Conservation (phyloP, 768 basidiomycete genomes). For the Guyanaporus albipodus region DNA sequence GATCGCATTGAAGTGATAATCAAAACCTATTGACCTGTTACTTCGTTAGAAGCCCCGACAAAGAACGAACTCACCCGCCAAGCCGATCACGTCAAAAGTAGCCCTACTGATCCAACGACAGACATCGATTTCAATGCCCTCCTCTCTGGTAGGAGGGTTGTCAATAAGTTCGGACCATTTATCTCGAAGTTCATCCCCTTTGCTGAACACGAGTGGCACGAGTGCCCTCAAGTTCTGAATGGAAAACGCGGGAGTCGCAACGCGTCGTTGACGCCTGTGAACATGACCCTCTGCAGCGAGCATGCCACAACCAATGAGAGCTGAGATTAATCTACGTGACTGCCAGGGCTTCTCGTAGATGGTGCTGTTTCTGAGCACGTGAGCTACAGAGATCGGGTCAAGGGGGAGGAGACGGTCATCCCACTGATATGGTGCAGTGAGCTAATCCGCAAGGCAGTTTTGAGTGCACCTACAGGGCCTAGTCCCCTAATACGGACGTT, state of each 20-base stretch:
- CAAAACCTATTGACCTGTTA: conserved; percentile 57
- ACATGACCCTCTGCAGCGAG: conserved; percentile 72
- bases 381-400: conserved; percentile 69
- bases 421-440: conserved; percentile 45
- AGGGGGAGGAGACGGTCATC: conserved; percentile 76
- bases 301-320: conserved; percentile 81
- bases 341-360: conserved; percentile 84
- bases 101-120: conserved; percentile 78
- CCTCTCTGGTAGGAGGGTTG: conserved; percentile 10
- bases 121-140: conserved; percentile 56
- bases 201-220: conserved; percentile 67
- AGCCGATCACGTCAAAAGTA: conserved; percentile 88
- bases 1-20: conserved; percentile 83
- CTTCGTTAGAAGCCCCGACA: background rate
- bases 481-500: conserved; percentile 66
- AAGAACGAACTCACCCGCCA: conserved; percentile 57
- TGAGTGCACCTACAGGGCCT: conserved; percentile 53
- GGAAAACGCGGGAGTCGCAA: conserved; percentile 76
- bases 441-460: background rate
- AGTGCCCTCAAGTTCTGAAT: conserved; percentile 71
- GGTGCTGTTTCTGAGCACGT: conserved; percentile 68
- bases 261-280: conserved; percentile 77
- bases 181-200: conserved; percentile 57
- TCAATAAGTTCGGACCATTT: conserved; percentile 54
- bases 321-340: conserved; percentile 67